These are phyloP conservation scores for Botrytis aclada DNA, from an alignment of 2,329 filamentous ascomycete species.

Conservation along the genomic window DNA sequence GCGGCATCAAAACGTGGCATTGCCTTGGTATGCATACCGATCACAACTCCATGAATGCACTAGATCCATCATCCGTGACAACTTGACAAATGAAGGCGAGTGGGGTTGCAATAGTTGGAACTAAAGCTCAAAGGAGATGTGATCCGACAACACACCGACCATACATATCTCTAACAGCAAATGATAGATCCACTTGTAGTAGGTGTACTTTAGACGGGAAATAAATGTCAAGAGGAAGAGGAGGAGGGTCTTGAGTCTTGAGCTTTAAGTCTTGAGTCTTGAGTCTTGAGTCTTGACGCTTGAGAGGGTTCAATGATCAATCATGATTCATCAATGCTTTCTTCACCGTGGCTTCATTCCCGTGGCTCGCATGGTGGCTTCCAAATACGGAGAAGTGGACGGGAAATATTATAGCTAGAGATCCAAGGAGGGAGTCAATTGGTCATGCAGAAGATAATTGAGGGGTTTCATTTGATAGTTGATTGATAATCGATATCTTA, in stretches of 20 bases:
- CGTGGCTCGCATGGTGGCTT: not conserved
- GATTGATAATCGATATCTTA: not conserved
- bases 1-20: not conserved
- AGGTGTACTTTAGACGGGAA: no score
- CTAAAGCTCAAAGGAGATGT: constrained; percentile 10
- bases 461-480: not conserved
- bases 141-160: not conserved
- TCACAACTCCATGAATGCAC: not conserved
- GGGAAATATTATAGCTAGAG: not conserved
- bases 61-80: not conserved
- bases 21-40: not conserved
- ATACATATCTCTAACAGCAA: not conserved
- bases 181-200: not conserved
- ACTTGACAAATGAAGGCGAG: not conserved
- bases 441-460: not conserved
- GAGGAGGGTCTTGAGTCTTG: not conserved
- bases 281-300: no score
- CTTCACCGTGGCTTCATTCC: not conserved
- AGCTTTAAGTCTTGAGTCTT: not conserved
- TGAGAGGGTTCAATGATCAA: not conserved
- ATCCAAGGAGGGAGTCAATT: not conserved
- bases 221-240: not conserved
- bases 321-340: not conserved
- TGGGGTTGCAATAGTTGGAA: not conserved
- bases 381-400: not conserved